These are phyloP conservation scores for Phoma sp. DNA, from an alignment of 2,329 filamentous ascomycete genomes.

Conservation along the genomic window DNA sequence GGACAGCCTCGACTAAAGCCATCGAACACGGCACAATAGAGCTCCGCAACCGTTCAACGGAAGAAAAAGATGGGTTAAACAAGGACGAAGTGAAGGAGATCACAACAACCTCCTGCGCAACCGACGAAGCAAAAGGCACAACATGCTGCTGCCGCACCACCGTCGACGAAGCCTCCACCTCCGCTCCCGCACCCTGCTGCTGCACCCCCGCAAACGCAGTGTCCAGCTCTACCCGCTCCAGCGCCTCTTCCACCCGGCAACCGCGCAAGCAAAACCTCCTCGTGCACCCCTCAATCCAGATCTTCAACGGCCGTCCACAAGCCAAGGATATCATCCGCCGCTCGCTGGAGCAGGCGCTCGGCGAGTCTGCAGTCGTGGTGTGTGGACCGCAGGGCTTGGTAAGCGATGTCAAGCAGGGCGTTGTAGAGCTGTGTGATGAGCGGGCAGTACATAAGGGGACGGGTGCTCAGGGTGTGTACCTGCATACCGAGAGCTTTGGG, in stretches of 20 bases:
- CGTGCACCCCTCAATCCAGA: constrained; percentile 43
- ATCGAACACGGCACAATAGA: constrained; percentile 28
- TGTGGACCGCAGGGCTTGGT: constrained; percentile 66
- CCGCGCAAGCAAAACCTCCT: constrained; percentile 23
- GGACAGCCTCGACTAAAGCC: constrained; percentile 1
- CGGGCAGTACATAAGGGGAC: constrained; percentile 72
- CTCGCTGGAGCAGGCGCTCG: constrained; percentile 64
- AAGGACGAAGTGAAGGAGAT: constrained; percentile 23
- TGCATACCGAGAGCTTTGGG: constrained; percentile 66
- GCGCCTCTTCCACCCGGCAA: constrained; percentile 15
- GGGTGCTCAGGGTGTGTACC: constrained; percentile 68
- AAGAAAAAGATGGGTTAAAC: constrained; percentile 27
- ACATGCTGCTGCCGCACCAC: constrained; percentile 60
- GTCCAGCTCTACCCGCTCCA: constrained; percentile 7
- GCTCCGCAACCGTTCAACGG: constrained; percentile 20
- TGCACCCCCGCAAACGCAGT: constrained; percentile 3
- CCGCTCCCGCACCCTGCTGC: constrained; percentile 22
- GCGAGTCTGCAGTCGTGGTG: constrained; percentile 69
- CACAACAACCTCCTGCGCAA: constrained; percentile 6
- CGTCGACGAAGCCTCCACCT: constrained; percentile 47
- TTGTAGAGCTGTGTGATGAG: constrained; percentile 67
- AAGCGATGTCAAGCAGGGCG: constrained; percentile 62
- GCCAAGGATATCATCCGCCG: constrained; percentile 61
- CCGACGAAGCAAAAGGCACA: constrained; percentile 37
- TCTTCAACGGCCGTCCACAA: constrained; percentile 62